Evolutionary conservation across 306 rosid species (phyloP), one percentile per base, ranked within the genome.

Genomic region (Neltuma alba): DNA sequence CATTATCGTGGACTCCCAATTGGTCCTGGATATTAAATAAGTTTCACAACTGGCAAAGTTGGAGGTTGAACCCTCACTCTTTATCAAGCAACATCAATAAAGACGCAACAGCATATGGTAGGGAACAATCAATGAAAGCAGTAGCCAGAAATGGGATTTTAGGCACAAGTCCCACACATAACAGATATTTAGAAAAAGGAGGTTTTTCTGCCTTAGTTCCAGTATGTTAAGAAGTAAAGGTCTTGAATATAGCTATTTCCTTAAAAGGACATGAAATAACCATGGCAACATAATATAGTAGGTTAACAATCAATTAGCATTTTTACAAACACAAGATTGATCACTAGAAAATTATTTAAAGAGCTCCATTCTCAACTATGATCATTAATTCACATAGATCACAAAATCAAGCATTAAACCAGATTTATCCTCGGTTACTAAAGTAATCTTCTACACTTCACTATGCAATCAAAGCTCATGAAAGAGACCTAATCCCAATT

Each of bases 11-110:
- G 65, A 25, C 65, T 27, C 27, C 18, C 13, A 25, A 58, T 58
- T 58, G 65, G 41, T 37, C 71, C 13, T 65, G 16, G 71, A 36
- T 28, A 65, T 20, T 20, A 65, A 65, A 36, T 65, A 65, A 65
- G 30, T 65, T 65, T 37, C 47, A 37, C 16, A 37, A 65, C 71
- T 65, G 36, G 28, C 8, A 27, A 58, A 23, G 65, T 11, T 12
- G 20, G 65, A 27, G 31, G 3, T 25, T 13, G 31, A 27, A 36
- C 71, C 45, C 27, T n/a, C 71, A 36, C 4, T 8, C 7, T 65
- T 37, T 20, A 65, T 37, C 6, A 36, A 65, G 23, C 28, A 37
- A 9, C 47, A 37, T 9, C 16, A 65, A 37, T 23, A 65, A n/a
- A 20, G 30, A 65, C 8, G 28, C 10, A 36, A 65, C 23, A 65